Evolutionary conservation across 2,329 filamentous ascomycete species (phyloP).

Genomic region (Aspergillus carbonarius): DNA sequence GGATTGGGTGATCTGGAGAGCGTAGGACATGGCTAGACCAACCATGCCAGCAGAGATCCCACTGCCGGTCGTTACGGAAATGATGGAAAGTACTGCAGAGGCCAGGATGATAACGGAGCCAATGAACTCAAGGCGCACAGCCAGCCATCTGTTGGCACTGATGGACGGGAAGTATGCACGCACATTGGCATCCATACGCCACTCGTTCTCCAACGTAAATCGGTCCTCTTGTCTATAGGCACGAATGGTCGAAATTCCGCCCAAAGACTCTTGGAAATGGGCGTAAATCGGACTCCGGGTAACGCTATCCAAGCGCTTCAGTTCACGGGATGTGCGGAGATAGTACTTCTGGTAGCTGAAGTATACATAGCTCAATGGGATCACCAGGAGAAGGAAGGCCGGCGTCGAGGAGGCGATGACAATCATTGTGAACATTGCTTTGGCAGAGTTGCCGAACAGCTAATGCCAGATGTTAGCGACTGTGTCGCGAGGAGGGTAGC

Average conservation of each 20-base stretch:
- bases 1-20: slow-evolving; percentile 92
- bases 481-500: not conserved
- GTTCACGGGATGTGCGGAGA: slow-evolving; percentile 88
- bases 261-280: slow-evolving; percentile 96
- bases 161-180: slow-evolving; percentile 95
- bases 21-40: slow-evolving; percentile 95
- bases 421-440: slow-evolving; percentile 77
- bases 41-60: slow-evolving; percentile 70
- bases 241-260: slow-evolving; percentile 90
- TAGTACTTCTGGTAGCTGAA: slow-evolving; percentile 97
- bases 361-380: slow-evolving; percentile 80
- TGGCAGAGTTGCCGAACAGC: slow-evolving; percentile 72
- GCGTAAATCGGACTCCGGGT: slow-evolving; percentile 95
- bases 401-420: slow-evolving; percentile 83
- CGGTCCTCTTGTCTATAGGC: slow-evolving; percentile 86
- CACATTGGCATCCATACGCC: slow-evolving; percentile 92
- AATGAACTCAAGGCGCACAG: slow-evolving; percentile 91
- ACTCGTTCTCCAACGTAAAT: slow-evolving; percentile 93
- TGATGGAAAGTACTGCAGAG: slow-evolving; percentile 77
- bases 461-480: slow-evolving; percentile 22
- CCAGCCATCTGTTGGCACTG: slow-evolving; percentile 91
- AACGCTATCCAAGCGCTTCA: slow-evolving; percentile 93
- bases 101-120: slow-evolving; percentile 90
- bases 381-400: slow-evolving; percentile 73
- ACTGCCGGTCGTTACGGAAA: slow-evolving; percentile 70